Evolutionary conservation across 768 basidiomycete species (phyloP).

Genomic region (Pulveroboletus sp.): DNA sequence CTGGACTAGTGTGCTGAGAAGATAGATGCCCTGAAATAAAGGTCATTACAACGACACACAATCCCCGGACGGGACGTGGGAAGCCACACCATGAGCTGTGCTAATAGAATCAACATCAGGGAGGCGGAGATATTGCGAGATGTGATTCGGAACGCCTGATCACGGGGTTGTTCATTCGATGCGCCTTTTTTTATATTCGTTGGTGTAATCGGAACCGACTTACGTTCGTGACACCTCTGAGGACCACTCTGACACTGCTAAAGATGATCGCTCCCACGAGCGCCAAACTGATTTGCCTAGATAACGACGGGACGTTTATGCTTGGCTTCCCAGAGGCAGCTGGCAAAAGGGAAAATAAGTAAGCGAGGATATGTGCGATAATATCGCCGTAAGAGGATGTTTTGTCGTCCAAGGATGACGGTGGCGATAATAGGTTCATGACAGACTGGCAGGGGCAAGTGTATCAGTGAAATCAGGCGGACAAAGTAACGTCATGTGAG

Average conservation of each 20-base stretch:
- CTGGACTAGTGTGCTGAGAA: constrained; percentile 80
- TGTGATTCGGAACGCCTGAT: constrained; percentile 58
- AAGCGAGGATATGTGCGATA: constrained; percentile 41
- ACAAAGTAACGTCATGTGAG: constrained; percentile 5
- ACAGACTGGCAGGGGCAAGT: constrained; percentile 25
- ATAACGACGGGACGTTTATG: constrained; percentile 40
- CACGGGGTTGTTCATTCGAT: neutral
- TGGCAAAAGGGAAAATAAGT: constrained; percentile 39
- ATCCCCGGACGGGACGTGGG: constrained; percentile 10
- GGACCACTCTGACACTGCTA: constrained; percentile 65
- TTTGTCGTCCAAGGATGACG: constrained; percentile 34
- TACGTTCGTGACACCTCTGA: constrained; percentile 65
- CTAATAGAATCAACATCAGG: constrained; percentile 71
- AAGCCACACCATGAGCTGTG: constrained; percentile 75
- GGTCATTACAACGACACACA: neutral
- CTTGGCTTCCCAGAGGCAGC: constrained; percentile 24
- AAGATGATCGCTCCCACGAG: constrained; percentile 78
- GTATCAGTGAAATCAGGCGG: constrained; percentile 14
- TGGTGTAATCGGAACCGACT: constrained; percentile 13
- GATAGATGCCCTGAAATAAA: constrained; percentile 66
- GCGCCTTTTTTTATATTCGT: neutral
- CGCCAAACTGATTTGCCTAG: constrained; percentile 58
- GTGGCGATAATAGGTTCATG: constrained; percentile 33
- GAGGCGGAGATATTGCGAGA: constrained; percentile 71
- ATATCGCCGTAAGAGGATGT: constrained; percentile 42